A percentile compares a stretch with the other conserved stretches of the same genome.
Evolutionary conservation across 164 flowering plant genomes (phyloP).

Genomic region (Platanus orientalis): DNA sequence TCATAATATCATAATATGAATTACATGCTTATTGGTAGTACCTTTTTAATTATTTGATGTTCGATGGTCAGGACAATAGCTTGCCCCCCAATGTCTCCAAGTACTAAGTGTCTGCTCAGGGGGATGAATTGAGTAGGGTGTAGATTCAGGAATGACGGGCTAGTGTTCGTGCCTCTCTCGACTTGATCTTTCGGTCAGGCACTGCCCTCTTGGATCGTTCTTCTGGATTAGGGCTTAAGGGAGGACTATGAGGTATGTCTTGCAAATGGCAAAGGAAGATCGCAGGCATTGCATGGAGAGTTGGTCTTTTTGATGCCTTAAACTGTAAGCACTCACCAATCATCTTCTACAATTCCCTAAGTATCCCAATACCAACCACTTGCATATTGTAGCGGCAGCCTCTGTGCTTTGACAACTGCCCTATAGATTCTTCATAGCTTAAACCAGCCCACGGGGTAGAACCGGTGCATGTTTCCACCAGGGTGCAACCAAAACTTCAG

Average conservation of each 20-base stretch:
- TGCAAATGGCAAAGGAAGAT: constrained; percentile 91
- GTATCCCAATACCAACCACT: constrained; percentile 98
- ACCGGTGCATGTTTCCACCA: constrained; percentile 99
- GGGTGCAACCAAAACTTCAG: constrained; percentile 99
- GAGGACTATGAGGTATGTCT: constrained; percentile 92
- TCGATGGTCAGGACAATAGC: no score
- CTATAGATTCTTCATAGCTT: constrained; percentile 88
- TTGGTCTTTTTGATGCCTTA: constrained; percentile 85
- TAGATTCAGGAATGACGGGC: no score
- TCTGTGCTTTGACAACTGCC: constrained; percentile 71
- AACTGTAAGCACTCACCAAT: constrained; percentile 96
- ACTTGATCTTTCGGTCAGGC: no score
- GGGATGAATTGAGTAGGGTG: no score
- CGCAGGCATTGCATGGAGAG: constrained; percentile 77
- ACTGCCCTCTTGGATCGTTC: no score
- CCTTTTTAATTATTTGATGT: no score
- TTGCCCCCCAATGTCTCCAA: no score
- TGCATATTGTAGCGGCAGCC: constrained; percentile 92
- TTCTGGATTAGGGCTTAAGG: constrained; percentile 93
- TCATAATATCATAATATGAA: no score
- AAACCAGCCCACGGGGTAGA: constrained; percentile 96
- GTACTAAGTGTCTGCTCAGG: no score
- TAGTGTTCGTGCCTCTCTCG: no score
- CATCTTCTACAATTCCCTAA: constrained; percentile 98
- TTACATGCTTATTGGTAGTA: no score